Evolutionary conservation across 768 basidiomycete species (phyloP), one percentile per base, ranked within the genome.

Genomic region (Russula griseocarnosa): DNA sequence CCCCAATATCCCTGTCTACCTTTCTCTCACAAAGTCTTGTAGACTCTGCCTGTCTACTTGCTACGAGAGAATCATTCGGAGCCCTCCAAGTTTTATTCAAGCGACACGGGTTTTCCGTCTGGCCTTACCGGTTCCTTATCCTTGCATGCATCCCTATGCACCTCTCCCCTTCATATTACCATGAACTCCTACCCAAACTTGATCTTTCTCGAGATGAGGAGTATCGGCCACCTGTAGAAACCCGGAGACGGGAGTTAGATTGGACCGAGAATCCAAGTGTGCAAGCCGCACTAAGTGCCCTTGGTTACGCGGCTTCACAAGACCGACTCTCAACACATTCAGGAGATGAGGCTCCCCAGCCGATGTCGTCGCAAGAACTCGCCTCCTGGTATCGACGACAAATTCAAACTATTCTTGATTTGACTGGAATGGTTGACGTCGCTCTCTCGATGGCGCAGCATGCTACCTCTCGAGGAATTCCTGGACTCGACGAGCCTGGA

Each of bases 391-490:
- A 97, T 76, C 81, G 76, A 68, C 69, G 64, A 5, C 86, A 86
- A 36, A 85, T 92, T 28, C 77, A 86, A 46, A 66, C 70, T 16
- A 81, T 93, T 64, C 82, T 94, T 30, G 72, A 77, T 8, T 76
- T 78, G 0, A 86, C 87, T 0, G 94, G 94, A 1, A 82, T 93
- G 75, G 76, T 94, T 49, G 89, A 94, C 69, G 74, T 84, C 38
- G 92, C 94, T 5, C 79, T 98, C 22, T 82, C 84, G 8, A 79
- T 88, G 51, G 81, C 93, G 10, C 95, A 97, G 72, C 86, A 96
- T 67, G 94, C 86, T 16, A 94, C 89, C 13, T 87, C 93, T 9
- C 84, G 85, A 68, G 88, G 88, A 16, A 78, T 97, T 14, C 81
- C 85, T 22, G 84, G 78, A 1, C 81, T 99, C 47, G 95, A 96